These are phyloP conservation scores for Arachnopeziza araneosa DNA, from an alignment of 2,329 filamentous ascomycete genomes.

Conservation along the genomic window DNA sequence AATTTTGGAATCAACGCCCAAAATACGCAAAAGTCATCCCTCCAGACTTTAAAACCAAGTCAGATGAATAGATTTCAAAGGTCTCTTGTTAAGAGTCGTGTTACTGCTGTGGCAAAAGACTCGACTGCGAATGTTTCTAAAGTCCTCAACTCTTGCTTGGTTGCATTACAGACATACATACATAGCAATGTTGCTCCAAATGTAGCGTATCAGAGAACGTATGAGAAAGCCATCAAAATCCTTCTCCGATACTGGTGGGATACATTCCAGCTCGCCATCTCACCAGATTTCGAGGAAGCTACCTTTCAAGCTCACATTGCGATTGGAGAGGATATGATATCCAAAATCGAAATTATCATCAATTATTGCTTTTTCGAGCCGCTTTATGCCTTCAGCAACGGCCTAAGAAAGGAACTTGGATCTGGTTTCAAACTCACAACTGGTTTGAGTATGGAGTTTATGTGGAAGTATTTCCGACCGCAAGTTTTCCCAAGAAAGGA, in stretches of 20 bases:
- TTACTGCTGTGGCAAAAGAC: slow-evolving; percentile 53
- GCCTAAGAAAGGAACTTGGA: slow-evolving; percentile 53
- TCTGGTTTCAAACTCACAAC: slow-evolving; percentile 67
- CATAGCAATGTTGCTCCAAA: slow-evolving; percentile 26
- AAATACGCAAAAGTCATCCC: slow-evolving; percentile 36
- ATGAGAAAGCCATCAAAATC: slow-evolving; percentile 34
- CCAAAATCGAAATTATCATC: neutral
- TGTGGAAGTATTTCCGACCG: slow-evolving; percentile 72
- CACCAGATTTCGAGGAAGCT: slow-evolving; percentile 51
- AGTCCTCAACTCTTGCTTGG: slow-evolving; percentile 44
- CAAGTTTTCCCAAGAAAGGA: slow-evolving; percentile 43
- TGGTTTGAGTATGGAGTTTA: slow-evolving; percentile 70
- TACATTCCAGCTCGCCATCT: slow-evolving; percentile 44
- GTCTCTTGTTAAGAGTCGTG: slow-evolving; percentile 48
- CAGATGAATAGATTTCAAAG: slow-evolving; percentile 54
- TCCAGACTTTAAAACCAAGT: slow-evolving; percentile 43
- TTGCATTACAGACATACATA: slow-evolving; percentile 40
- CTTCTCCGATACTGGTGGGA: slow-evolving; percentile 50
- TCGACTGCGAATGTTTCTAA: slow-evolving; percentile 49
- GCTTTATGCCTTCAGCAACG: slow-evolving; percentile 17
- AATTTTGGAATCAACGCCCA: slow-evolving; percentile 38
- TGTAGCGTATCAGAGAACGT: slow-evolving; percentile 29
- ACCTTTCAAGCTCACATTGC: slow-evolving; percentile 58
- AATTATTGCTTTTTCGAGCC: neutral
- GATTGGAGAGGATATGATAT: slow-evolving; percentile 30